These are phyloP conservation scores for Millerozyma miso DNA, from an alignment of 805 yeast species.

Conservation along the genomic window DNA sequence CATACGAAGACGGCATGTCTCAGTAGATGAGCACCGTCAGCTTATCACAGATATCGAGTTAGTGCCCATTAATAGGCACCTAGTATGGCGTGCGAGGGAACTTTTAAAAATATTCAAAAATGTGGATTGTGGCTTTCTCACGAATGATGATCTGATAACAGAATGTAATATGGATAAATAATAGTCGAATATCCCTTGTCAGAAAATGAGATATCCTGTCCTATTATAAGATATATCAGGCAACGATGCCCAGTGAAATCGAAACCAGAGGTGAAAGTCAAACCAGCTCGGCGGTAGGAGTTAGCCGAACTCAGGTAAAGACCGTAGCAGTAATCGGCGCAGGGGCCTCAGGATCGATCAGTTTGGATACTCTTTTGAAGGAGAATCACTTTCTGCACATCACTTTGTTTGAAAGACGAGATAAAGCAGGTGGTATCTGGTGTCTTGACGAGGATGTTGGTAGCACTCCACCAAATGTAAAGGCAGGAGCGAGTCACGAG, in stretches of 20 bases:
- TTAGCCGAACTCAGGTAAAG: constrained; percentile 8
- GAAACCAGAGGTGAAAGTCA: not conserved
- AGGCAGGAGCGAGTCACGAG: constrained; percentile 6
- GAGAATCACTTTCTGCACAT: constrained; percentile 30
- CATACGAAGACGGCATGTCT: no score
- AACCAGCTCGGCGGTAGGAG: not conserved
- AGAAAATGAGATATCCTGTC: no score
- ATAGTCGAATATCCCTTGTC: not conserved
- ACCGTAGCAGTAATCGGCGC: constrained; percentile 46
- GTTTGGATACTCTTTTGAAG: constrained; percentile 33
- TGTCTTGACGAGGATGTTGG: constrained; percentile 23
- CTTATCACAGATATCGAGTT: no score
- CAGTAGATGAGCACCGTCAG: no score
- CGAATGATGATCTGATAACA: not conserved
- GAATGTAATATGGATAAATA: not conserved
- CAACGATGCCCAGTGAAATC: not conserved
- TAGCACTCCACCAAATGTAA: constrained; percentile 12
- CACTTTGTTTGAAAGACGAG: constrained; percentile 39
- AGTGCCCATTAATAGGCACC: no score
- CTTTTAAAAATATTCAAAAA: no score
- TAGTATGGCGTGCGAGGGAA: no score
- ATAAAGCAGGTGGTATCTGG: constrained; percentile 43
- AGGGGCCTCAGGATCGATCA: constrained; percentile 48
- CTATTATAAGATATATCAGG: not conserved
- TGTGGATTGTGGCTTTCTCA: not conserved